Evolutionary conservation across 148 eudicot genomes (phyloP).

Genomic region (Fagopyrum esculentum): DNA sequence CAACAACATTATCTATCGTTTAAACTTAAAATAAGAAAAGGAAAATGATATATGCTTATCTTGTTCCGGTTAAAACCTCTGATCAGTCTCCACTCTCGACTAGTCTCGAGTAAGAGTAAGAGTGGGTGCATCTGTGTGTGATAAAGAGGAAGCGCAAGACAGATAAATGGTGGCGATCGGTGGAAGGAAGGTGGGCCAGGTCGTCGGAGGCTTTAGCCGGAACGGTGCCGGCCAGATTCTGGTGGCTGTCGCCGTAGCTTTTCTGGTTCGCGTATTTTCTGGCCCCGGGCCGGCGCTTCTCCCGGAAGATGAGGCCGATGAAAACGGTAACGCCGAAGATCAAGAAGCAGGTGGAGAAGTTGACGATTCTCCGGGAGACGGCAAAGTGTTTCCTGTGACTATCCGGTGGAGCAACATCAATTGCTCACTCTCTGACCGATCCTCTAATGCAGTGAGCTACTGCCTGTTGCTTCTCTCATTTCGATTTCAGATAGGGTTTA

Average conservation of each 20-base stretch:
- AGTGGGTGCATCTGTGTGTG: background rate
- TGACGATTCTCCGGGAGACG: conserved; percentile 27
- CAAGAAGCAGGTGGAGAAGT: conserved; percentile 25
- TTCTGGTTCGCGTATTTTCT: conserved; percentile 64
- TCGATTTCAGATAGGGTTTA: background rate
- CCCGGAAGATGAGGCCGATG: conserved; percentile 36
- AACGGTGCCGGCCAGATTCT: conserved; percentile 59
- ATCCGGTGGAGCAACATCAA: conserved; percentile 74
- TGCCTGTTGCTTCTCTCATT: conserved; percentile 1
- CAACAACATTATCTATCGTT: conserved; percentile 1
- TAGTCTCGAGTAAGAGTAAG: background rate
- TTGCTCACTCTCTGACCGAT: conserved; percentile 55
- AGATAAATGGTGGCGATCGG: conserved; percentile 31
- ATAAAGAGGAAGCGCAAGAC: background rate
- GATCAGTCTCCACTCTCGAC: background rate
- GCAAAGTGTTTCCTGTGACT: conserved; percentile 63
- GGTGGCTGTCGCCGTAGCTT: conserved; percentile 67
- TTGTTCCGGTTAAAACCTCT: background rate
- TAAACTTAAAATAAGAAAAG: background rate
- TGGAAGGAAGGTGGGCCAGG: conserved; percentile 22
- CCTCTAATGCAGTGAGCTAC: conserved; percentile 47
- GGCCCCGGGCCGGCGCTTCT: conserved; percentile 52
- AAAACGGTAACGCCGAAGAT: conserved; percentile 14
- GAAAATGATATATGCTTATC: background rate
- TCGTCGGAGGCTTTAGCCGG: conserved; percentile 29